Evolutionary conservation across 345 rosid genomes (phyloP).

Genomic region (Gossypium thurberi): DNA sequence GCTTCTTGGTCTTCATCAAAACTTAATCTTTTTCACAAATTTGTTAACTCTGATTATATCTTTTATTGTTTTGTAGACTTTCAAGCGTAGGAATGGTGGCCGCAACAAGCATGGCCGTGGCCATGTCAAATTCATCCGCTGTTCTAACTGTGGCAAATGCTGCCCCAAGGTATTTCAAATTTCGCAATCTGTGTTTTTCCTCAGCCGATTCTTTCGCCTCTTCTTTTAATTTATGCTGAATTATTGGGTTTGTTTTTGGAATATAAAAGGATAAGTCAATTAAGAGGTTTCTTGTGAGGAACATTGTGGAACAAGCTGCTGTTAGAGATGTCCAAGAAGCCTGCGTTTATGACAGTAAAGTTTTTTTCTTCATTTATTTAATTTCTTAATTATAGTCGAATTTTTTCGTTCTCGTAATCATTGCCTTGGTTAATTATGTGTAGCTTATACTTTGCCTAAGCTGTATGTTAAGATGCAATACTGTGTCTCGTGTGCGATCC

Average conservation of each 20-base stretch:
- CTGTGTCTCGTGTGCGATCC: conserved; percentile 95
- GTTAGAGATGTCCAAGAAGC: conserved; percentile 92
- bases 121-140: conserved; percentile 80
- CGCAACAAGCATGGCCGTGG: conserved; percentile 98
- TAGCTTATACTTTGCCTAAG: conserved; percentile 76
- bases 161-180: conserved; percentile 62
- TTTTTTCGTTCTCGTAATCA: background rate
- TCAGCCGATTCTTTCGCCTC: background rate
- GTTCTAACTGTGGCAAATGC: conserved; percentile 97
- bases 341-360: conserved; percentile 65
- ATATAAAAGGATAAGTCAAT: conserved; percentile 62
- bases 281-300: conserved; percentile 87
- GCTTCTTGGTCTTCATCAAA: background rate
- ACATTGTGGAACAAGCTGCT: conserved; percentile 92
- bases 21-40: background rate
- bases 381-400: background rate
- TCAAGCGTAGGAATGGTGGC: conserved; percentile 95
- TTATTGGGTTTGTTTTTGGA: background rate
- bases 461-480: conserved; percentile 83
- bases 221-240: background rate
- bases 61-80: conserved; percentile 40
- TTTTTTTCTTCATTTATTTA: background rate
- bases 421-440: background rate
- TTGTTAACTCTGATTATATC: background rate
- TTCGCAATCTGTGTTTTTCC: background rate